Percentiles rank a stretch among this genome's conserved stretches.
phyloP scores from a whole-genome alignment of 768 basidiomycete genomes.

The Suillus decipiens region DNA sequence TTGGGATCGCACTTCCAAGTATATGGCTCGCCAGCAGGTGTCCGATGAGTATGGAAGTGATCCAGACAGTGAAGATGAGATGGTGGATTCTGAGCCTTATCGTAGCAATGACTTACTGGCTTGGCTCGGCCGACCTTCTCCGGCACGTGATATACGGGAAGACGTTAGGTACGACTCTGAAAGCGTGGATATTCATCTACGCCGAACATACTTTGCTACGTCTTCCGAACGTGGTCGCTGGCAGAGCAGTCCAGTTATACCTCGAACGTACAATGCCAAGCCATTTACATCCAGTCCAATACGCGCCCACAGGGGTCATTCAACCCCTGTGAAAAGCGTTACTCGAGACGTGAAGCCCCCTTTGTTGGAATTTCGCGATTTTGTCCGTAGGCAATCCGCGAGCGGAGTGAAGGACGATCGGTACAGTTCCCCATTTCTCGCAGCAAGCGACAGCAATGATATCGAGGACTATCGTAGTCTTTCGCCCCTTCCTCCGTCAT shows the following conservation, averaged over 20 bases:
- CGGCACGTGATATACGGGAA: slow-evolving; percentile 7
- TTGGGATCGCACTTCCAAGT: slow-evolving; percentile 1
- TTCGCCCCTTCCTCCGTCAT: slow-evolving; percentile 40
- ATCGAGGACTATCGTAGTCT: slow-evolving; percentile 20
- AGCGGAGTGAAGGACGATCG: slow-evolving; percentile 8
- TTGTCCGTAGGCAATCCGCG: slow-evolving; percentile 6
- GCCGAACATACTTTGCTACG: slow-evolving; percentile 53
- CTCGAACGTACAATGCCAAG: slow-evolving; percentile 19
- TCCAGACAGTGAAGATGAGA: background rate
- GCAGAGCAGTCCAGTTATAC: slow-evolving; percentile 50
- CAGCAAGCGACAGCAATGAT: slow-evolving; percentile 19
- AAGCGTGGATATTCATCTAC: slow-evolving; percentile 36
- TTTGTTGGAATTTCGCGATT: slow-evolving; percentile 11
- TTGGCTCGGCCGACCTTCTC: background rate
- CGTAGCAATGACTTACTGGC: background rate
- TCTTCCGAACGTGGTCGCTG: slow-evolving; percentile 63
- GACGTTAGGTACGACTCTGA: slow-evolving; percentile 33
- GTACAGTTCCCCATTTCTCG: slow-evolving; percentile 3
- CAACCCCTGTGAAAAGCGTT: slow-evolving; percentile 23
- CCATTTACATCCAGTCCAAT: slow-evolving; percentile 21
- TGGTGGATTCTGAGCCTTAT: background rate
- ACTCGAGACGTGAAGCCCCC: slow-evolving; percentile 6
- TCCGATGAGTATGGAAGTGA: slow-evolving; percentile 4
- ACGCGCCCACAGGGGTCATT: slow-evolving; percentile 22
- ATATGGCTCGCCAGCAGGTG: background rate